phyloP scores from a whole-genome alignment of 257 asterid species.

The Verbascum thapsus region DNA sequence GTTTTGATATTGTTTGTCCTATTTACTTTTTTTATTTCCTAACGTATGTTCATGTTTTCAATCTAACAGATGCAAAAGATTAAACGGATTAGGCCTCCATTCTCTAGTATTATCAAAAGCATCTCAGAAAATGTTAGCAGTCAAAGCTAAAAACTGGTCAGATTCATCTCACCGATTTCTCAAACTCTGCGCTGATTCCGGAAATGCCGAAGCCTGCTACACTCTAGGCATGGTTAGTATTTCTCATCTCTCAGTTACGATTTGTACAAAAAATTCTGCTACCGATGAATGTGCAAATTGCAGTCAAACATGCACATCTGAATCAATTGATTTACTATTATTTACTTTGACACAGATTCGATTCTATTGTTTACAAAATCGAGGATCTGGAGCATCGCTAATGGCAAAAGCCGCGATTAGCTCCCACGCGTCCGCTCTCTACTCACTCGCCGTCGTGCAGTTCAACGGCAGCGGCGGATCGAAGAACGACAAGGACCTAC shows the following conservation, averaged over 20 bases:
- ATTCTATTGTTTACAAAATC: slow-evolving; percentile 81
- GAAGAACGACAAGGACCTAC: slow-evolving; percentile 80
- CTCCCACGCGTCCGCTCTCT: slow-evolving; percentile 87
- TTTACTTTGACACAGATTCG: slow-evolving; percentile 62
- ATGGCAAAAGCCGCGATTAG: slow-evolving; percentile 96
- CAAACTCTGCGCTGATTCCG: slow-evolving; percentile 82
- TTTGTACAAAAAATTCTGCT: no score
- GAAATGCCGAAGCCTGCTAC: slow-evolving; percentile 83
- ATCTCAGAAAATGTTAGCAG: slow-evolving; percentile 53
- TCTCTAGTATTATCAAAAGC: slow-evolving; percentile 75
- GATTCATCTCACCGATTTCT: slow-evolving; percentile 81
- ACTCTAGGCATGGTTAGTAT: slow-evolving; percentile 87
- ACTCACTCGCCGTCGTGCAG: slow-evolving; percentile 86
- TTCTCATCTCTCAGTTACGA: not conserved
- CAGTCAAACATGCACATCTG: slow-evolving; percentile 19
- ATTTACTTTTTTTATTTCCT: no score
- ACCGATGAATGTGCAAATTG: not conserved
- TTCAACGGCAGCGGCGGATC: slow-evolving; percentile 98
- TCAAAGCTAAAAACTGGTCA: slow-evolving; percentile 76
- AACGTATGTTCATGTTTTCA: not conserved
- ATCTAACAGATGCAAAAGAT: slow-evolving; percentile 76
- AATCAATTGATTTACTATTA: slow-evolving; percentile 4
- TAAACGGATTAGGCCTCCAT: slow-evolving; percentile 67
- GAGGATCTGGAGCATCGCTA: slow-evolving; percentile 84
- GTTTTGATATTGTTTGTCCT: no score